These are phyloP conservation scores for Tetrahymena elliotti DNA, from an alignment of 73 alveolate genomes.

Conservation along the genomic window DNA sequence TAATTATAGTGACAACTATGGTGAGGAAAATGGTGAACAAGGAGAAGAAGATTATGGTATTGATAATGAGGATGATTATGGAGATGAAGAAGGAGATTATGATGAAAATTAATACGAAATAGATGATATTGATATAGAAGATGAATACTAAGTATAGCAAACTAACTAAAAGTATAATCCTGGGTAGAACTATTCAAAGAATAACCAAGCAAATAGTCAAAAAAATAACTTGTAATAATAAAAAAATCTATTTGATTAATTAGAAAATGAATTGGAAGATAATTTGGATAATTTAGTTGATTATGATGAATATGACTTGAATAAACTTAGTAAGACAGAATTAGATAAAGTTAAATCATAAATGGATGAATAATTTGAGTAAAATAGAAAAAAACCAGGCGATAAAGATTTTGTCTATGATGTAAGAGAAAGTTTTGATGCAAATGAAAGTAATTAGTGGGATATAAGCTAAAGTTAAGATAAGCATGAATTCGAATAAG, in stretches of 20 bases:
- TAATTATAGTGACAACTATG: background rate
- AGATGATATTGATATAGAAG: background rate
- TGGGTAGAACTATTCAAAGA: background rate
- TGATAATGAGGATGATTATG: background rate
- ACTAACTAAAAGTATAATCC: background rate
- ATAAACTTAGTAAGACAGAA: conserved; percentile 36
- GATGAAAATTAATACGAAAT: conserved; percentile 17
- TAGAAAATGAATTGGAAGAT: background rate
- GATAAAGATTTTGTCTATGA: conserved; percentile 78
- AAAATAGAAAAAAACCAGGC: conserved; percentile 71
- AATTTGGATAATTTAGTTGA: conserved; percentile 2
- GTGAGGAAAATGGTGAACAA: background rate
- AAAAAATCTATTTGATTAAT: background rate
- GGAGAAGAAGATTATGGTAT: background rate
- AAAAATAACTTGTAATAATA: background rate
- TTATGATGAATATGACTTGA: conserved; percentile 35
- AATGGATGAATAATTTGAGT: conserved; percentile 72
- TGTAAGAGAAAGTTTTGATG: conserved; percentile 33
- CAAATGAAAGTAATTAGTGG: background rate
- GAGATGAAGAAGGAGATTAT: background rate
- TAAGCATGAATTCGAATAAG: background rate
- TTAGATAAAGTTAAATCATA: conserved; percentile 38
- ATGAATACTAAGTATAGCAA: background rate
- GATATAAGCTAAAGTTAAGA: background rate
- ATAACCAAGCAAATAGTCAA: background rate